Base-by-base conservation (phyloP, 2,329 filamentous ascomycete genomes). In the Lachnellula hyalina region DNA sequence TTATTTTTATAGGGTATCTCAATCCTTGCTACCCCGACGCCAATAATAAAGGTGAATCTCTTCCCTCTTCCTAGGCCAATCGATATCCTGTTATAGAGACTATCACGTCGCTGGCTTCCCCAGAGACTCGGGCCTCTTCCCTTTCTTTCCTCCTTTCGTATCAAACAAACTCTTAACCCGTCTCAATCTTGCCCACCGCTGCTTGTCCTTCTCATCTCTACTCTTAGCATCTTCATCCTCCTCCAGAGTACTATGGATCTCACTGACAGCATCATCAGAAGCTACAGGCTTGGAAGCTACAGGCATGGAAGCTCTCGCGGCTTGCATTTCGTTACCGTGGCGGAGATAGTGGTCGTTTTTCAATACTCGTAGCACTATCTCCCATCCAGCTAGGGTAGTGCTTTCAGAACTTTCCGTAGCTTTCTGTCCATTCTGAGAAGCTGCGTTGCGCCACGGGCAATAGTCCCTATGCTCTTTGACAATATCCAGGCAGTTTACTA, bases 401-500 rank as follows among this genome's bases (percentile, higher is more conserved):
- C 70, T 61, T 68, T 69, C 47, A 66, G 72, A 2, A 64, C 65
- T 45, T 2, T 51, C 32, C 1, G 52, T 64, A 46, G 65, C 68
- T 59, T 51, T 64, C 54, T 54, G 67, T 58, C 67, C 74, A 53
- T 78, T 83, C 67, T 92, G 88, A 1, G 82, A 78, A 11, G 73
- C 65, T 3, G 81, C 71, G 62, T 84, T 89, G 56, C 86, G 79
- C 89, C 89, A 94, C 0, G 89, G 89, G 62, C 89, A 94, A 66
- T 92, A 94, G 65, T 90, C 88, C 58, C 90, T 83, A 70, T 94
- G 89, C 68, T 92, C 87, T 5, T 79, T 78, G 2, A 86, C 72
- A 4, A 84, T 83, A 65, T 93, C 85, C 1, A 94, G 77, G 53
- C 81, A 76, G 61, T 82, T 80, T 77, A 88, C 85, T 1, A 81